Evolutionary conservation across 495 filamentous ascomycete species (phyloP), one percentile per base, ranked within the genome.

Genomic region (Aspergillus nanangensis): DNA sequence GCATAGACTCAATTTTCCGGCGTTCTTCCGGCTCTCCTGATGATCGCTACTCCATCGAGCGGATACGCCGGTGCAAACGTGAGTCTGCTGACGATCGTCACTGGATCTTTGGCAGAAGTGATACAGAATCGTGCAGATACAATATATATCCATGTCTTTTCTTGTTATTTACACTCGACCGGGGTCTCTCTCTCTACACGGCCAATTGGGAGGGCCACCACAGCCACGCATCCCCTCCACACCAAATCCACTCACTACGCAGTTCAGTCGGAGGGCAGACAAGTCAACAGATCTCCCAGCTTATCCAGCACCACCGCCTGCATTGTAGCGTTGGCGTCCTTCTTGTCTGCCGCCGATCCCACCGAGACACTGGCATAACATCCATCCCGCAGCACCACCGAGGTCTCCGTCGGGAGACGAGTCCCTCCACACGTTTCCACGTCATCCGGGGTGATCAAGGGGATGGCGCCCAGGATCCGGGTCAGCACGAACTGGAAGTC

Each of bases 321-420:
- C 56, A 70, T 58, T 13, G 66, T 71, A 24, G 71, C 71, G 51
- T 72, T 56, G 4, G 77, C 81, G 44, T 81, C 80, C 10, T 57
- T 62, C 71, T 86, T 86, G 43, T 74, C 67, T 9, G 52, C 61
- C 20, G 81, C 74, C 47, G 74, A 53, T 2, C 81, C 82, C 1
- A 84, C 77, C 44, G 82, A 85, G n/a, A 87, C 66, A 50, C 76
- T 79, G 5, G 72, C 77, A 60, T 69, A 80, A 56, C 83, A 86
- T 0, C 75, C 77, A 4, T 62, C 63, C 4, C 57, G 63, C 10
- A 54, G 44, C 0, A 77, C 63, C 0, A 84, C 75, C 13, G 57
- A 59, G 0, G 55, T 56, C 61, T 86, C 83, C 5, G 69, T 81
- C 8, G 83, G 82, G 49, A 86, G 60, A 10, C 81, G 62, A 4